These are phyloP conservation scores for Porcisia deanei DNA, from an alignment of 208 protist genomes.

Conservation along the genomic window DNA sequence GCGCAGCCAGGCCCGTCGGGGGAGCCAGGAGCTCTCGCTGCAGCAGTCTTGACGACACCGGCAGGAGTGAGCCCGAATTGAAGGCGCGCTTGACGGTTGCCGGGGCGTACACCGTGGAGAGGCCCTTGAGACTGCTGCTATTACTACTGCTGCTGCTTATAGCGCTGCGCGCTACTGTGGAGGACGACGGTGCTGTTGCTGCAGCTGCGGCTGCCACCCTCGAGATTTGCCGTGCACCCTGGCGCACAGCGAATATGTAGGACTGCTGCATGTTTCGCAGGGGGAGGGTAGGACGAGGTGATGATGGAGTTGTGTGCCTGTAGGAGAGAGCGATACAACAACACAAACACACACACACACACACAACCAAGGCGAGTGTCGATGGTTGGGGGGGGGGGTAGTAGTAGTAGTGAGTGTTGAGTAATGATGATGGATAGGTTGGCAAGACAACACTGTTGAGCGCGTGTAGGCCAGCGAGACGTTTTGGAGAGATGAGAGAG, in stretches of 20 bases:
- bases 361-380: not conserved
- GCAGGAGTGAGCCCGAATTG: not conserved
- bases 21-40: not conserved
- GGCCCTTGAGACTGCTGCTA: not conserved
- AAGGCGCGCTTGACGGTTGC: not conserved
- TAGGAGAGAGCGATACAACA: not conserved
- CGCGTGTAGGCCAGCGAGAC: not conserved
- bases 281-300: not conserved
- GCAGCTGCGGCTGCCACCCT: not conserved
- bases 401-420: not conserved
- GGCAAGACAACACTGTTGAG: not conserved
- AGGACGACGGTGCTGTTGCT: not conserved
- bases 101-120: not conserved
- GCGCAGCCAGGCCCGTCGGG: not conserved
- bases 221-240: constrained; percentile 11
- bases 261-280: constrained; percentile 8
- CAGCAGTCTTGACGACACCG: not conserved
- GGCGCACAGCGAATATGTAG: not conserved
- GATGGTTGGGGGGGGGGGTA: not conserved
- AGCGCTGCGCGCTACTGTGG: not conserved
- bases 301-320: not conserved
- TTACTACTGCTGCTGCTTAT: not conserved
- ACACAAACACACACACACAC: constrained; percentile 7
- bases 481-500: too few relatives aligned
- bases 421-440: not conserved